Percentiles rank a stretch among this genome's conserved stretches.
phyloP scores from a whole-genome alignment of 345 rosid species.

The Acer saccharum region DNA sequence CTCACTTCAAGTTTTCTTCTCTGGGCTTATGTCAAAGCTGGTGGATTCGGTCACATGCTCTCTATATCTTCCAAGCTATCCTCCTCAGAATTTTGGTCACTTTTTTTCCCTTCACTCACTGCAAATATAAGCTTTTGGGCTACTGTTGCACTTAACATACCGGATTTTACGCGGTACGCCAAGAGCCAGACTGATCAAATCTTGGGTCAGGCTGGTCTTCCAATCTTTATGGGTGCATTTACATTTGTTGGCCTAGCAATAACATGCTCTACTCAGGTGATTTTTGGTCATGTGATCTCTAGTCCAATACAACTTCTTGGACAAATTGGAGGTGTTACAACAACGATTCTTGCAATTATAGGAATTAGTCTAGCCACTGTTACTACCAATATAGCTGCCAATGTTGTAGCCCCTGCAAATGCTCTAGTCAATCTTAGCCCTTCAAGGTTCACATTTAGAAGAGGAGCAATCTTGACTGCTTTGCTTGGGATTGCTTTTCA shows the following conservation, averaged over 20 bases:
- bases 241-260: conserved; percentile 86
- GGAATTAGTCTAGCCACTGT: conserved; percentile 87
- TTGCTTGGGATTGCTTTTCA: conserved; percentile 81
- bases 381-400: conserved; percentile 93
- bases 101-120: conserved; percentile 86
- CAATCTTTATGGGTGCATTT: conserved; percentile 86
- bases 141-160: conserved; percentile 85
- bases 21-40: conserved; percentile 84
- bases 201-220: conserved; percentile 82
- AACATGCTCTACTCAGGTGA: conserved; percentile 73
- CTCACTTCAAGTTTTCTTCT: conserved; percentile 67
- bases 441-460: conserved; percentile 72
- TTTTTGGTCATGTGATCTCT: conserved; percentile 78
- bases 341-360: conserved; percentile 60
- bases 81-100: conserved; percentile 71
- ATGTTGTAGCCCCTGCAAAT: conserved; percentile 90
- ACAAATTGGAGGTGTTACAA: conserved; percentile 67
- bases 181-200: conserved; percentile 75
- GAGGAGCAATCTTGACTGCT: conserved; percentile 84
- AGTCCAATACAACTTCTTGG: conserved; percentile 78
- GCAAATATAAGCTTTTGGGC: conserved; percentile 98
- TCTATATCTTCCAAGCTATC: conserved; percentile 65
- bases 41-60: conserved; percentile 79
- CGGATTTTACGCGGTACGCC: conserved; percentile 86
- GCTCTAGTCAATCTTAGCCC: conserved; percentile 90